Conservation (phyloP, 768 basidiomycete genomes). For the Crassisporium funariophilum region DNA sequence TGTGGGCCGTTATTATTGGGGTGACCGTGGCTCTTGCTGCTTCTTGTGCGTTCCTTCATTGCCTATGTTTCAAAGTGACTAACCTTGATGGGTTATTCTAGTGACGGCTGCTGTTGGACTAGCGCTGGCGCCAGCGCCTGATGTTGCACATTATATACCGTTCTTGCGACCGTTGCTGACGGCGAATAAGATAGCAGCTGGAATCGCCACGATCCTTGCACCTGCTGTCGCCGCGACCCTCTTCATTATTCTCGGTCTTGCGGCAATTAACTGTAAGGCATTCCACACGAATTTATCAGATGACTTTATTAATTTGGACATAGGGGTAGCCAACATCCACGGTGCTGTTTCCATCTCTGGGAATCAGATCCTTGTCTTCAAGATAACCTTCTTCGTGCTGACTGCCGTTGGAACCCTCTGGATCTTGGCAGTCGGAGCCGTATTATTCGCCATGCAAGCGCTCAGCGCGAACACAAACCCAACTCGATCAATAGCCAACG, state of each 20-base stretch:
- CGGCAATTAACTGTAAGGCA: slow-evolving; percentile 56
- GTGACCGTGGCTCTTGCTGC: slow-evolving; percentile 54
- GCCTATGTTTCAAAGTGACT: slow-evolving; percentile 6
- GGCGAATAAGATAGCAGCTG: slow-evolving; percentile 54
- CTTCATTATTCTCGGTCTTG: slow-evolving; percentile 57
- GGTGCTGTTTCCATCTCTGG: slow-evolving; percentile 66
- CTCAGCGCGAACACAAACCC: slow-evolving; percentile 45
- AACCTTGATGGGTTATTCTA: slow-evolving; percentile 25
- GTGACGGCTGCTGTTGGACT: slow-evolving; percentile 75
- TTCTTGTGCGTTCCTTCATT: slow-evolving; percentile 52
- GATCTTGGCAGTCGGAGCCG: slow-evolving; percentile 66
- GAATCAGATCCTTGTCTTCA: slow-evolving; percentile 61
- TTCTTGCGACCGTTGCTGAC: slow-evolving; percentile 59
- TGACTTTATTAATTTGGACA: slow-evolving; percentile 8
- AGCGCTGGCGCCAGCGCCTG: slow-evolving; percentile 66
- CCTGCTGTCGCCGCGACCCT: slow-evolving; percentile 64
- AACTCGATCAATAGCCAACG: slow-evolving; percentile 58
- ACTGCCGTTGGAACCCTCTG: slow-evolving; percentile 57
- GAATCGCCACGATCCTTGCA: slow-evolving; percentile 66
- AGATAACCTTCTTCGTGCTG: slow-evolving; percentile 62
- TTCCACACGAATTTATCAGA: not conserved
- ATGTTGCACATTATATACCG: slow-evolving; percentile 69
- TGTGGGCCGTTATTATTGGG: slow-evolving; percentile 60
- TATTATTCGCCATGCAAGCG: slow-evolving; percentile 67
- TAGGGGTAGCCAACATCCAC: slow-evolving; percentile 56